Percentiles rank a stretch among this genome's conserved stretches.
Conservation (phyloP, 2,329 filamentous ascomycete species). For the Diaporthe sp. region DNA sequence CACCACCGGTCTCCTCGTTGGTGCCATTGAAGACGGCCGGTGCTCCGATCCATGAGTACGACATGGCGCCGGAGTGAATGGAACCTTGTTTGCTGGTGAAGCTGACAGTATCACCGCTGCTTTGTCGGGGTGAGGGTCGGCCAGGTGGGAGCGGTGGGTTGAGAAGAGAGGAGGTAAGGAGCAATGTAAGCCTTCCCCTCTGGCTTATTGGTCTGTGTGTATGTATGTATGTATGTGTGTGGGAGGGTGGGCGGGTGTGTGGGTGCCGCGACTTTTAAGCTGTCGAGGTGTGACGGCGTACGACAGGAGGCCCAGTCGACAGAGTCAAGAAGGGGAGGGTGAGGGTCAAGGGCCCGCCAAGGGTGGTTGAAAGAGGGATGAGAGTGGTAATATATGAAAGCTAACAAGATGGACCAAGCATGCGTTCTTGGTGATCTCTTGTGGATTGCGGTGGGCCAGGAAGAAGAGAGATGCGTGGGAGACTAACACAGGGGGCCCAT, state of each 20-base stretch:
- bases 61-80: constrained; percentile 52
- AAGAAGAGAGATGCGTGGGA: constrained; percentile 31
- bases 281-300: constrained; percentile 26
- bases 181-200: constrained; percentile 10
- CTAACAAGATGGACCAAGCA: constrained; percentile 20
- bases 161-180: background rate
- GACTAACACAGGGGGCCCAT: constrained; percentile 33
- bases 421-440: constrained; percentile 21
- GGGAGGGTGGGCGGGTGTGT: no score
- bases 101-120: background rate
- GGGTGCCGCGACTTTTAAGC: constrained; percentile 15
- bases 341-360: background rate
- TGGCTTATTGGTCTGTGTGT: no score
- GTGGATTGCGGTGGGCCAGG: constrained; percentile 31
- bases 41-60: constrained; percentile 68
- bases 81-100: constrained; percentile 12
- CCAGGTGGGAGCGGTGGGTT: background rate
- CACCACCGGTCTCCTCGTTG: constrained; percentile 73
- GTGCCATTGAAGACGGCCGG: constrained; percentile 73
- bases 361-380: constrained; percentile 4
- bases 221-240: no score
- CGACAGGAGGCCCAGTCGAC: constrained; percentile 10
- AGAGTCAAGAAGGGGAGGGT: background rate
- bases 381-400: constrained; percentile 34
- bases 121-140: background rate